phyloP scores from a whole-genome alignment of 345 rosid species.

The Diplotaxis tenuifolia region DNA sequence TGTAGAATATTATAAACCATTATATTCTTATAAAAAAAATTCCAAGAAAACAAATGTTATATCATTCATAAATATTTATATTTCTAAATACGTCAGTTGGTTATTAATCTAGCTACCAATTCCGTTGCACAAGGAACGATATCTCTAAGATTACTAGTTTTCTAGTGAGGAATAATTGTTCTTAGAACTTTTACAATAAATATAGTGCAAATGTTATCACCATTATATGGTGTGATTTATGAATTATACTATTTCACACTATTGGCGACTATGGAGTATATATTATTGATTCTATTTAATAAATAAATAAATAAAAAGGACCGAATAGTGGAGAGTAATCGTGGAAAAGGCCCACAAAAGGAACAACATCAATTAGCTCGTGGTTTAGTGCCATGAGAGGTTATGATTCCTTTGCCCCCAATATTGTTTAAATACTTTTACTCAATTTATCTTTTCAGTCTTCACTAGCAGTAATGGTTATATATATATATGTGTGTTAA shows the following conservation, averaged over 20 bases:
- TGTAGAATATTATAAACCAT: too few relatives aligned
- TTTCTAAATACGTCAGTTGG: neutral
- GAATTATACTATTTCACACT: conserved; percentile 15
- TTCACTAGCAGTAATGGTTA: conserved; percentile 13
- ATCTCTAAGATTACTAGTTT: neutral
- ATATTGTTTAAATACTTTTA: conserved; percentile 19
- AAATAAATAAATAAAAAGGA: neutral
- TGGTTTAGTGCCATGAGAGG: conserved; percentile 48
- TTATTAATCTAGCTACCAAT: neutral
- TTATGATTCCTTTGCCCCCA: conserved; percentile 48
- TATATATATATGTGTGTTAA: neutral
- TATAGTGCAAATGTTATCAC: conserved; percentile 20
- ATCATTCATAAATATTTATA: neutral
- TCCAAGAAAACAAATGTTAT: neutral
- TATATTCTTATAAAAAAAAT: too few relatives aligned
- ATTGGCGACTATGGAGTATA: conserved; percentile 8
- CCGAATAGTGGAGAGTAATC: conserved; percentile 21
- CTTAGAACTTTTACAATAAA: neutral
- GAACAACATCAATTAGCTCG: conserved; percentile 52
- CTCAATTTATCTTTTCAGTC: conserved; percentile 13
- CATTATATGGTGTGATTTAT: conserved; percentile 9
- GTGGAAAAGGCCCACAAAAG: conserved; percentile 55
- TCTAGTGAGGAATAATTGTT: conserved; percentile 5
- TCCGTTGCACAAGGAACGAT: neutral
- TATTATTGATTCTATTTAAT: conserved; percentile 27